Evolutionary conservation across 1,139 yeast genomes (phyloP), one percentile per base, ranked within the genome.

Genomic region (Pichia sp.): DNA sequence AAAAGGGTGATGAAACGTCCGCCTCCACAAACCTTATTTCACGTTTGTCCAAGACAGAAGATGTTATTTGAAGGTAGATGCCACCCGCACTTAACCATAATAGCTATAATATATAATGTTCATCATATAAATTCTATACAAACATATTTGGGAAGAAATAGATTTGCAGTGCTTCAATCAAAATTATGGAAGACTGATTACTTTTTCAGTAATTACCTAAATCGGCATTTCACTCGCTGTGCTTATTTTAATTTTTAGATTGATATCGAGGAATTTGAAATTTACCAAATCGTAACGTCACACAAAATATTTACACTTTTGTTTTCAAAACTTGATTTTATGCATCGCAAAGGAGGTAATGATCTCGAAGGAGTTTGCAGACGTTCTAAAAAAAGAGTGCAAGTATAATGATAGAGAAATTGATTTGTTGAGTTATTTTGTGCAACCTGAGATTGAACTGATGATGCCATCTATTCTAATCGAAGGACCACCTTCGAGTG

Each of bases 401-500:
- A 55, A 52, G 19, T 60, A 57, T 40, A 63, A 66, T 34, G 44
- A 50, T 0, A 36, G 50, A 8, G 61, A 52, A 51, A 8, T 63
- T 19, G 51, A 51, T 8, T 38, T 62, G 2, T 41, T 67, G 13
- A 43, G 54, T 4, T 53, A 61, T 0, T 65, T 58, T 44, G 40
- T 65, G 2, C 60, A 52, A 16, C 65, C 69, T 30, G 55, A 56
- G 16, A 23, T 54, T 5, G 55, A 55, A 7, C 31, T 59, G 11
- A 46, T 57, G 38, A 55, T 59, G 1, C 64, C 69, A 1, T 56
- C 65, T 2, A 6, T 68, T 13, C 49, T 66, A 1, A 47, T 68
- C 4, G 71, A 68, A 52, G 72, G 71, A 1, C 59, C 67, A 4
- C 54, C 61, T 34, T 63, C 67, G 10, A 60, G 70, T 40, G 72